Conservation (phyloP, 371 early-diverging fungal species). For the Batrachochytrium dendrobatidis region DNA sequence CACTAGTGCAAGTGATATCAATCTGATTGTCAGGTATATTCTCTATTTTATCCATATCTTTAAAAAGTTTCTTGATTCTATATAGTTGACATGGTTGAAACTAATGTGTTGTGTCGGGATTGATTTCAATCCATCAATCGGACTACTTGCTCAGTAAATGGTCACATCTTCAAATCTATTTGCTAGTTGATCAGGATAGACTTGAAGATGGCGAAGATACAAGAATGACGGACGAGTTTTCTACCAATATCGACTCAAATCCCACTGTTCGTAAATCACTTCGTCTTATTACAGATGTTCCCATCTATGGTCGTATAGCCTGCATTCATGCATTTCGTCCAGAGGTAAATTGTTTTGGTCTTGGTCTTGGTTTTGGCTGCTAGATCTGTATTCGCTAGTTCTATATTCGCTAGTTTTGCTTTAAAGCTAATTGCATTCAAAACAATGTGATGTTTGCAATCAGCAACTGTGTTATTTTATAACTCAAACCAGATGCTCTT, state of each 20-base stretch:
- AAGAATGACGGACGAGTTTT: conserved; percentile 26
- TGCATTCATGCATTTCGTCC: conserved; percentile 51
- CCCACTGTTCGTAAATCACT: conserved; percentile 16
- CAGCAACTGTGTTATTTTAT: no score
- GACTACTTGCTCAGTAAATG: conserved; percentile 46
- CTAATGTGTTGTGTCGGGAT: no score
- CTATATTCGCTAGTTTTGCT: no score
- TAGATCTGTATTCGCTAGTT: no score
- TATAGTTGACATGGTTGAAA: no score
- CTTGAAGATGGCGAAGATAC: neutral
- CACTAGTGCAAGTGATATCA: conserved; percentile 54
- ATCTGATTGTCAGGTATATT: conserved; percentile 62
- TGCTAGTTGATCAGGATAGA: conserved; percentile 36
- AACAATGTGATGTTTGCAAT: no score
- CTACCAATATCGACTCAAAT: neutral
- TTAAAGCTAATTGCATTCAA: no score
- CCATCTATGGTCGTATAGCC: conserved; percentile 63
- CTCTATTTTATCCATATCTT: no score
- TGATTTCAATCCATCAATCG: neutral
- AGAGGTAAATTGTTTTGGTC: conserved; percentile 32
- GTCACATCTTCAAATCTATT: conserved; percentile 64
- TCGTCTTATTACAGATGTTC: conserved; percentile 56
- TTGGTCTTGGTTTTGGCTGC: neutral
- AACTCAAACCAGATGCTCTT: no score
- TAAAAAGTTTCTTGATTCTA: no score